Evolutionary conservation across 2,329 filamentous ascomycete species (phyloP).

Genomic region (Paecilomyces sp.): DNA sequence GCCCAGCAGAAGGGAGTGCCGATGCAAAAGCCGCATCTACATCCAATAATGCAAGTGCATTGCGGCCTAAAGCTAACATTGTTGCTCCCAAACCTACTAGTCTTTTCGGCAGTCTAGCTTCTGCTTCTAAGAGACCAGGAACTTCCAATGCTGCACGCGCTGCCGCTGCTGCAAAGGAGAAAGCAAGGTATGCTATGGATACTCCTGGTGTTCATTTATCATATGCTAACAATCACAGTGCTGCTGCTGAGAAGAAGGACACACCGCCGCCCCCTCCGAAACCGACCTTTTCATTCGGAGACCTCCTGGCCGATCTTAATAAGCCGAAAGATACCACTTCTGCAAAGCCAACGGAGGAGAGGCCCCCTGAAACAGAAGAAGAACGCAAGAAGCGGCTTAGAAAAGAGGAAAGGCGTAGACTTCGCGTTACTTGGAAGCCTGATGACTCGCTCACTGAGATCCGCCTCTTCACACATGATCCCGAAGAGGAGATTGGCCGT

Average conservation of each 20-base stretch:
- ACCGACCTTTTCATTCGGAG: constrained; percentile 42
- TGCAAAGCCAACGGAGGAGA: constrained; percentile 45
- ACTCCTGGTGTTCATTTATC: background rate
- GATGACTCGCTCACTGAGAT: constrained; percentile 51
- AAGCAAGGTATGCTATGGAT: constrained; percentile 21
- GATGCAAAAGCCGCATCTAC: constrained; percentile 25
- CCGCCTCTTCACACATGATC: constrained; percentile 55
- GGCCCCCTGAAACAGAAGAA: constrained; percentile 52
- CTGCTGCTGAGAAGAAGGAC: constrained; percentile 28
- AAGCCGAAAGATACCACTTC: constrained; percentile 51
- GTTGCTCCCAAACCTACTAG: constrained; percentile 37
- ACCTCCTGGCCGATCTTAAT: constrained; percentile 43
- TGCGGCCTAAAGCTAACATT: constrained; percentile 31
- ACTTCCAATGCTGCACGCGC: constrained; percentile 44
- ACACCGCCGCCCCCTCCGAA: constrained; percentile 24
- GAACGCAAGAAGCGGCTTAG: constrained; percentile 52
- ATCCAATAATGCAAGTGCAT: constrained; percentile 9
- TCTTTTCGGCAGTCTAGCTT: constrained; percentile 40
- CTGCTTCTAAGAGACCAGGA: constrained; percentile 44
- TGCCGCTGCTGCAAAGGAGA: constrained; percentile 27
- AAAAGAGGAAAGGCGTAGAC: constrained; percentile 54
- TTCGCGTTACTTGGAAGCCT: constrained; percentile 55
- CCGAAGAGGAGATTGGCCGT: constrained; percentile 55
- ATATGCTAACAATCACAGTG: constrained; percentile 18
- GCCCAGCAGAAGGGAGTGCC: constrained; percentile 12